A percentile compares a stretch with the other conserved stretches of the same genome.
These are phyloP conservation scores for Linum trigynum DNA, from an alignment of 345 rosid species.

Conservation along the genomic window DNA sequence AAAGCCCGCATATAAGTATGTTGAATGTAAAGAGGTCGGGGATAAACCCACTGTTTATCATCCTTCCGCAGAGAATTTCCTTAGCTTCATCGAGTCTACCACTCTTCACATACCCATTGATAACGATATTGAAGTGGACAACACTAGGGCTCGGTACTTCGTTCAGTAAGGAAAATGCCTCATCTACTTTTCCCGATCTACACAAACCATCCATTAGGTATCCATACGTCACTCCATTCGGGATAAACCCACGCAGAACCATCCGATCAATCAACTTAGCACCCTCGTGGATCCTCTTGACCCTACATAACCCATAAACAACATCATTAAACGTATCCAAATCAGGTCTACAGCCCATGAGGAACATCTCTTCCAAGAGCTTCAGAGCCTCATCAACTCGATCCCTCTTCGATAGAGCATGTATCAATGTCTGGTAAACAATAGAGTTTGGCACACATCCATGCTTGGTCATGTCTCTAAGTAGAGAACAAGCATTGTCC, in stretches of 20 bases:
- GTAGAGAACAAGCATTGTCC: conserved; percentile 58
- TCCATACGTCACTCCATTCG: conserved; percentile 58
- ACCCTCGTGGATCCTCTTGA: conserved; percentile 54
- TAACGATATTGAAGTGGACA: conserved; percentile 54
- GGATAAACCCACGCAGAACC: conserved; percentile 61
- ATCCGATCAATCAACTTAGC: conserved; percentile 67
- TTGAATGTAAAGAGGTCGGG: conserved; percentile 63
- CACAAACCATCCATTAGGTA: conserved; percentile 59
- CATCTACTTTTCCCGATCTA: conserved; percentile 49
- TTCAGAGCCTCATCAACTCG: conserved; percentile 60
- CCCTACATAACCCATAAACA: conserved; percentile 53
- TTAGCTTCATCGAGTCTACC: conserved; percentile 60
- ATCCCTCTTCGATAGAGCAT: conserved; percentile 50
- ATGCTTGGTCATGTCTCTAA: conserved; percentile 71
- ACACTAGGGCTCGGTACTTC: conserved; percentile 37
- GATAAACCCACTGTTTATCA: conserved; percentile 24
- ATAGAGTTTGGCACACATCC: conserved; percentile 78
- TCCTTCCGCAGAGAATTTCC: conserved; percentile 32
- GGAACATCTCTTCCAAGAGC: conserved; percentile 74
- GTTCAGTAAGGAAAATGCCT: conserved; percentile 53
- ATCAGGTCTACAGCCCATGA: conserved; percentile 76
- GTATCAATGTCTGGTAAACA: conserved; percentile 71
- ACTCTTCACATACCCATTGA: conserved; percentile 57
- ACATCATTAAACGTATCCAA: conserved; percentile 78
- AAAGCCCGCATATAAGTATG: conserved; percentile 52